Conservation (phyloP, 495 filamentous ascomycete species). For the Thozetella sp. region DNA sequence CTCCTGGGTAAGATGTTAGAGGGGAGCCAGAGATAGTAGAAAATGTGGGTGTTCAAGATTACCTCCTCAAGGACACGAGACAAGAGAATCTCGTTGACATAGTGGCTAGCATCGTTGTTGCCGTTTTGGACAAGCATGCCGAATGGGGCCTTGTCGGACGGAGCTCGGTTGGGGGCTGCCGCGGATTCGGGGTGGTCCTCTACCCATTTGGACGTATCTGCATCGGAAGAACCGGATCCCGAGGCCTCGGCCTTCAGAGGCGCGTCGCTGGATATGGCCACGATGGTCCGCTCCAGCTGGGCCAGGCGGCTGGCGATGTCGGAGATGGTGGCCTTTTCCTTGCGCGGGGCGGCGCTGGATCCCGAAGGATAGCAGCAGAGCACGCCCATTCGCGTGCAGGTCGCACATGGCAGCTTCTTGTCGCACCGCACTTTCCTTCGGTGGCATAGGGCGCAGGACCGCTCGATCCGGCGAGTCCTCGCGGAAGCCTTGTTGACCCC, state of each 20-base stretch:
- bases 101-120: not conserved
- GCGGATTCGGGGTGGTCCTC: not conserved
- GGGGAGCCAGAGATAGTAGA: too few species aligned
- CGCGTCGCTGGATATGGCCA: not conserved
- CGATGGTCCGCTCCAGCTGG: conserved; percentile 1
- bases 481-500: not conserved
- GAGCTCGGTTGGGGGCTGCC: not conserved
- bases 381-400: not conserved
- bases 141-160: not conserved
- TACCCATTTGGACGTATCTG: not conserved
- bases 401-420: not conserved
- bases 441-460: not conserved
- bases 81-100: not conserved
- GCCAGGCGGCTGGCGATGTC: not conserved
- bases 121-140: not conserved
- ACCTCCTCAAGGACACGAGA: not conserved
- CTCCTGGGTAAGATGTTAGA: too few species aligned
- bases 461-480: not conserved
- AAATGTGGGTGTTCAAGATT: too few species aligned
- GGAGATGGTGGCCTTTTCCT: conserved; percentile 1
- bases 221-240: not conserved
- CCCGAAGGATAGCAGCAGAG: conserved; percentile 1
- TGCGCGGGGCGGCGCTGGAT: not conserved
- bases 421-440: not conserved
- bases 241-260: not conserved